Evolutionary conservation across 1,284 basidiomycete genomes (phyloP), one percentile per base, ranked within the genome.

Genomic region (Ganoderma resinaceum): DNA sequence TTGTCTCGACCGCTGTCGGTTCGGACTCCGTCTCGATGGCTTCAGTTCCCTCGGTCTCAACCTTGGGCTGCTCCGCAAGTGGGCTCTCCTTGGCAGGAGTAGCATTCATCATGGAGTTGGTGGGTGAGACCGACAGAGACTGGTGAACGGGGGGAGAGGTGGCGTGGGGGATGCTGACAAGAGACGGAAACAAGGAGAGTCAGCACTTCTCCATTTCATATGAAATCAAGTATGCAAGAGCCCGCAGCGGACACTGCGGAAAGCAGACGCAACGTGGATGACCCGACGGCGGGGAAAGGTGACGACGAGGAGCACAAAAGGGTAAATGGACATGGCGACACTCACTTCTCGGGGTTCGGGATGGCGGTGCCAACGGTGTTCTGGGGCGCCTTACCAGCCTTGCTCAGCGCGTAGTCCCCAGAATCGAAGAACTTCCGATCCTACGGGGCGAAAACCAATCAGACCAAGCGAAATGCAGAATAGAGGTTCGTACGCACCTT

Each of bases 381-480:
- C 79, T 95, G 93, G 59, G 95, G 92, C 29, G 93, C 89, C 52
- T 95, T 93, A 40, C 97, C 96, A 3, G 96, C 97, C 82, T 98
- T 98, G 66, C 95, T 96, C 75, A 98, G 86, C 63, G 96, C 96
- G 78, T 98, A 98, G 81, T 98, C 96, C 71, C 97, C 97, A 69
- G 97, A 98, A 82, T 98, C 96, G 80, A 98, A 98, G 84, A 95
- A 98, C 81, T 98, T 98, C 78, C 96, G 94, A 80, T 98, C 96
- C 95, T 98, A n/a, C n/a, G n/a, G n/a, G n/a, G 76, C 26, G 66
- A 63, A 66, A 16, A 37, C 59, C 6, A 62, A 38, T 53, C 31
- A 58, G 26, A 40, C 70, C 31, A 26, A 64, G 29, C n/a, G 42
- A 8, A 52, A 70, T 61, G 65, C 53, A 40, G 60, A 66, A 62